Percentiles rank a stretch among this genome's conserved stretches.
Evolutionary conservation across 2,329 filamentous ascomycete species (phyloP).

Genomic region (Venturia pyrina): DNA sequence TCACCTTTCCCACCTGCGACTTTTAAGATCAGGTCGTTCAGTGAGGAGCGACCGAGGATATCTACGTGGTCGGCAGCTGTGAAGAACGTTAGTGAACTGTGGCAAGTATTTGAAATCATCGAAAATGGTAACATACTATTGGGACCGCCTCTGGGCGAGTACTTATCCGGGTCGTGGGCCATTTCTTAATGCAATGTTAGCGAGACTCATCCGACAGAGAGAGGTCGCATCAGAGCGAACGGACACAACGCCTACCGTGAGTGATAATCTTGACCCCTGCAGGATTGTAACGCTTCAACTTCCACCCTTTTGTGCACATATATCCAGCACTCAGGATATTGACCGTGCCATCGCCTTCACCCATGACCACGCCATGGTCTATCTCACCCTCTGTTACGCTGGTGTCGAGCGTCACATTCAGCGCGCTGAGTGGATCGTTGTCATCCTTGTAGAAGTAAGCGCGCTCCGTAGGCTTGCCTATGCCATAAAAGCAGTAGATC

Average conservation of each 20-base stretch:
- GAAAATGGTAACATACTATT: slow-evolving; percentile 38
- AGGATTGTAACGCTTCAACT: slow-evolving; percentile 87
- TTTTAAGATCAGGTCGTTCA: slow-evolving; percentile 83
- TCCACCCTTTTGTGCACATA: slow-evolving; percentile 96
- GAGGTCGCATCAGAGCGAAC: too few species aligned
- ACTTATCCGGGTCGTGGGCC: slow-evolving; percentile 89
- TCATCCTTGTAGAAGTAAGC: slow-evolving; percentile 84
- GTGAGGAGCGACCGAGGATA: slow-evolving; percentile 75
- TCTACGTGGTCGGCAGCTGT: slow-evolving; percentile 77
- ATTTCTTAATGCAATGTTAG: slow-evolving; percentile 45
- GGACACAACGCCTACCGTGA: slow-evolving; percentile 37
- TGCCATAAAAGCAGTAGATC: slow-evolving; percentile 94
- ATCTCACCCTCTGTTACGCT: slow-evolving; percentile 36
- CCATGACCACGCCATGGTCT: slow-evolving; percentile 89
- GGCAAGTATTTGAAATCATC: slow-evolving; percentile 6
- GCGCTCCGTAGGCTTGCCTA: slow-evolving; percentile 87
- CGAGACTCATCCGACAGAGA: too few species aligned
- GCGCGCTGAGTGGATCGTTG: slow-evolving; percentile 50
- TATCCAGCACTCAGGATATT: slow-evolving; percentile 87
- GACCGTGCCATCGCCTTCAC: slow-evolving; percentile 92
- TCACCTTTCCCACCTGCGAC: slow-evolving; percentile 81
- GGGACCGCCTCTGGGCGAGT: slow-evolving; percentile 65
- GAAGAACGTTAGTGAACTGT: slow-evolving; percentile 17
- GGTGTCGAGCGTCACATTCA: slow-evolving; percentile 53
- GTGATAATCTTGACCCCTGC: slow-evolving; percentile 71